Conservation (phyloP, 306 rosid species). For the Begonia fuchsioides region DNA sequence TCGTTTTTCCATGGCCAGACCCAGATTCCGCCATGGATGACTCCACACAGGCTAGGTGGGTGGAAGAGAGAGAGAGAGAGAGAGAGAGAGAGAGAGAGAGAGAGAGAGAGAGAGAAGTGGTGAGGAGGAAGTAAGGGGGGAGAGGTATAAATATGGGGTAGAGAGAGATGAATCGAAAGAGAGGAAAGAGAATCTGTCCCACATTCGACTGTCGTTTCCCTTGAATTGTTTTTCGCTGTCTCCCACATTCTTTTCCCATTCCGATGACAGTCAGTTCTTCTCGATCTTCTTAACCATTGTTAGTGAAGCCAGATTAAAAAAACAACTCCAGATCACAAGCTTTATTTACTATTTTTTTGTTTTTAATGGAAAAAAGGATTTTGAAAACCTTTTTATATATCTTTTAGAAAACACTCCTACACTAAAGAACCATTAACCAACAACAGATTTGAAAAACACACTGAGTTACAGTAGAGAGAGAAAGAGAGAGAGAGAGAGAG, state of each 20-base stretch:
- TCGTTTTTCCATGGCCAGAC: slow-evolving; percentile 27
- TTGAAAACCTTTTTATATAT: too few relatives aligned
- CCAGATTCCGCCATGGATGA: slow-evolving; percentile 49
- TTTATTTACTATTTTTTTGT: too few relatives aligned
- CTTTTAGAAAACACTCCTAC: too few relatives aligned
- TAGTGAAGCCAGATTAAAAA: too few relatives aligned
- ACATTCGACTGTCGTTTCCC: slow-evolving; percentile 55
- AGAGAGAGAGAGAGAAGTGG: slow-evolving; percentile 1
- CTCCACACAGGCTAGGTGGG: slow-evolving; percentile 1
- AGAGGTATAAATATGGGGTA: slow-evolving; percentile 13
- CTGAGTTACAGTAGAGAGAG: background rate
- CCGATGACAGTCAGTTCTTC: slow-evolving; percentile 2
- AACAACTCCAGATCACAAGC: too few relatives aligned
- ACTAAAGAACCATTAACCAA: too few relatives aligned
- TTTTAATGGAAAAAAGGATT: too few relatives aligned
- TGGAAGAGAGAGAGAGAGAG: too few relatives aligned
- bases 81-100: background rate
- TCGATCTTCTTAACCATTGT: background rate
- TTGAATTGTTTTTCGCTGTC: slow-evolving; percentile 58
- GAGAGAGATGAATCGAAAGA: background rate
- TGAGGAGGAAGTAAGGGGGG: slow-evolving; percentile 16
- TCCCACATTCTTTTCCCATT: slow-evolving; percentile 38
- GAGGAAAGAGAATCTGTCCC: slow-evolving; percentile 9
- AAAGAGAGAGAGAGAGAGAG: background rate
- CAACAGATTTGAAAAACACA: too few relatives aligned